Conservation (phyloP, 1,284 basidiomycete species). For the Tilletia setariae region DNA sequence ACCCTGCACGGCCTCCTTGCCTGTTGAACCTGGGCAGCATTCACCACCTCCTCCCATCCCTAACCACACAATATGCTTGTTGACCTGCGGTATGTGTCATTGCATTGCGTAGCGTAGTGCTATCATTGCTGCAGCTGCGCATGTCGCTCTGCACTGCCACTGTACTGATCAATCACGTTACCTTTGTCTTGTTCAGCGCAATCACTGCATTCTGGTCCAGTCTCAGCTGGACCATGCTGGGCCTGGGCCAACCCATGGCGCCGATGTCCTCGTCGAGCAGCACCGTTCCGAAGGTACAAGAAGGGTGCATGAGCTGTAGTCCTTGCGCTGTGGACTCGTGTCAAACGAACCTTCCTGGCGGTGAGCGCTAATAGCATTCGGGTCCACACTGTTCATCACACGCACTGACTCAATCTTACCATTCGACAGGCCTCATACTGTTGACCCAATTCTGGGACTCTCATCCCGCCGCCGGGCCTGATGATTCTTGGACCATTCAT, state of each 20-base stretch:
- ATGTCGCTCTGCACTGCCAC: neutral
- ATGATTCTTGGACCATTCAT: slow-evolving; percentile 36
- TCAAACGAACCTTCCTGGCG: slow-evolving; percentile 33
- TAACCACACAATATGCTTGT: too few relatives aligned
- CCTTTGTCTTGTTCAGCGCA: neutral
- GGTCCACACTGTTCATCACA: neutral
- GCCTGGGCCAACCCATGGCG: neutral
- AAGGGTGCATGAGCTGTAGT: slow-evolving; percentile 5
- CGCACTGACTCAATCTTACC: neutral
- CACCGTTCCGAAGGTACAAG: neutral
- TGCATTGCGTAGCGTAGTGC: too few relatives aligned
- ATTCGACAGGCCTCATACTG: slow-evolving; percentile 24
- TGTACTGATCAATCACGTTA: neutral
- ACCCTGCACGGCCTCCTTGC: too few relatives aligned
- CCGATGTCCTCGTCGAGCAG: neutral
- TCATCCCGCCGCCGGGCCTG: slow-evolving; percentile 32
- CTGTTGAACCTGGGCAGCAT: neutral
- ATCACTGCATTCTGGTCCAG: neutral
- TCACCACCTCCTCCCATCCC: too few relatives aligned
- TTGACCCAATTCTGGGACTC: slow-evolving; percentile 40
- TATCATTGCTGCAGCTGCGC: neutral
- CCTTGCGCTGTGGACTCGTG: slow-evolving; percentile 26
- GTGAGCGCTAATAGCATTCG: neutral
- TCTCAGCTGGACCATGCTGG: neutral
- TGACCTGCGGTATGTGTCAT: too few relatives aligned